Conservation (phyloP, 2,329 filamentous ascomycete species). For the Decorospora gaudefroyi region DNA sequence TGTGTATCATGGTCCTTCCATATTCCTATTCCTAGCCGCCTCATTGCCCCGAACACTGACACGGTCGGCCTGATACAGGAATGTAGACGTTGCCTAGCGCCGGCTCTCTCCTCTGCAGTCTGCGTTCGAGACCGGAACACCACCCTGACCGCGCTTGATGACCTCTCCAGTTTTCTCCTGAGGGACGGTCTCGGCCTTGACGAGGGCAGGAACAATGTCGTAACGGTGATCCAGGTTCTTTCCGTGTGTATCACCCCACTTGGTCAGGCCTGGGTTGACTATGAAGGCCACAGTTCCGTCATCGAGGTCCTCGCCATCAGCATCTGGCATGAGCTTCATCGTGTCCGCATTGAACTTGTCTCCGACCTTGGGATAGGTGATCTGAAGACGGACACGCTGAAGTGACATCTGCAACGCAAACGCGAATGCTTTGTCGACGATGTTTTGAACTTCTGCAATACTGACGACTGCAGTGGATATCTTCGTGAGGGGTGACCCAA, state of each 20-base stretch:
- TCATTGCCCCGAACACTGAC: not conserved
- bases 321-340: conserved; percentile 10
- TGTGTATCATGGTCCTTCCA: not conserved
- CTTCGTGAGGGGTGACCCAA: not conserved
- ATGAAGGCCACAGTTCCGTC: conserved; percentile 19
- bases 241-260: conserved; percentile 33
- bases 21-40: not conserved
- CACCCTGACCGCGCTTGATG: not conserved
- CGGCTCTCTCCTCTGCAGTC: not conserved
- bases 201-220: conserved; percentile 17
- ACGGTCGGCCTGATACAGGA: not conserved
- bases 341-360: not conserved
- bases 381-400: conserved; percentile 23
- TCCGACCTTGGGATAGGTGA: conserved; percentile 23
- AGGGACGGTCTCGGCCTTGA: conserved; percentile 3
- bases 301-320: conserved; percentile 14
- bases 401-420: conserved; percentile 22
- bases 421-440: conserved; percentile 22
- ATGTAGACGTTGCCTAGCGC: not conserved
- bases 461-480: not conserved
- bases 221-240: conserved; percentile 23
- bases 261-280: conserved; percentile 27
- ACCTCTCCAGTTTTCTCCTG: not conserved
- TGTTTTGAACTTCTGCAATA: not conserved
- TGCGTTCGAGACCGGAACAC: not conserved